Base-by-base conservation (phyloP, 2,329 filamentous ascomycete species). In the Fusarium torulosum region DNA sequence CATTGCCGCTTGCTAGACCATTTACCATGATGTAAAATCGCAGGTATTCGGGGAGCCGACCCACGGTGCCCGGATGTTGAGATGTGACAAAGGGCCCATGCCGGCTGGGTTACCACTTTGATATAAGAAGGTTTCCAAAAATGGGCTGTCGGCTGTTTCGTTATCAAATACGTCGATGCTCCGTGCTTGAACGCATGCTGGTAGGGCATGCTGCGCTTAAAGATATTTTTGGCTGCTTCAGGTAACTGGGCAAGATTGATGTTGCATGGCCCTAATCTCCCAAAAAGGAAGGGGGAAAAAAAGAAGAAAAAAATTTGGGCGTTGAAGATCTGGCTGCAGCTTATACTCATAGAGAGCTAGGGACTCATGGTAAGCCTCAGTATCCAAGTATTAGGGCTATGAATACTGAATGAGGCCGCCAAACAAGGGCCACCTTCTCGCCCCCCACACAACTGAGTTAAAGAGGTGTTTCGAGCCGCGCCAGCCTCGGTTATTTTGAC, bases 401-500 rank as follows among this genome's bases (percentile, higher is more conserved):
- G 29, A 60, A 49, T 38, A 49, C 49, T 35, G 43, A 40, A 35
- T 66, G 65, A 68, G 66, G 65, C 66, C 66, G 61, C 66, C 66
- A 47, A 60, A 40, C 38, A 47, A 68, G 61, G 59, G 47, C 53
- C 35, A 45, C 25, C 21, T 37, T 31, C 33, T 20, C 19, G 33
- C 54, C 43, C 31, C 51, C 50, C 45, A 52, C 42, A 59, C 40
- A 45, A 49, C 19, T 46, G 49, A 52, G 41, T 52, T 35, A 46
- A 41, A 60, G 54, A 59, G 55, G 43, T 57, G 61, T 67, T 54
- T 53, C 46, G 52, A 55, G 46, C 52, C 66, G 63, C 63, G 57
- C 63, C 60, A 66, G 66, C 55, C 59, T 57, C 52, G 66, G 66
- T 54, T 58, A 53, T 59, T 47, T 52, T 64, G 57, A 47, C 57